A percentile compares a stretch with the other conserved stretches of the same genome.
Conservation (phyloP, 1,284 basidiomycete genomes). For the Ustilago loliicola region DNA sequence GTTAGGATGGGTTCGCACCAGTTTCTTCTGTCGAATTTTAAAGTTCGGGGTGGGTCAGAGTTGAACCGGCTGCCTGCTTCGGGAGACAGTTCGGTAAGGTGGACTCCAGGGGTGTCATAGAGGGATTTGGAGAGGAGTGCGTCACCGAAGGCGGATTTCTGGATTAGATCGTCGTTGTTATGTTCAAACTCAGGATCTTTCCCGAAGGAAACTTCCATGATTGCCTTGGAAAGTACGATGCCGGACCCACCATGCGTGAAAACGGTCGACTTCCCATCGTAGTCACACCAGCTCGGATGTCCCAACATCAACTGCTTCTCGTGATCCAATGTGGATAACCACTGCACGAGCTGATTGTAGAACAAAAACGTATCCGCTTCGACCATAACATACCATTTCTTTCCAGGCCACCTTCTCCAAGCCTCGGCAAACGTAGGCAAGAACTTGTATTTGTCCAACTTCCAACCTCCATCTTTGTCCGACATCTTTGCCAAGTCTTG, state of each 20-base stretch:
- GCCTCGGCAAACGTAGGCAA: slow-evolving; percentile 48
- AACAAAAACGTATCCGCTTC: slow-evolving; percentile 61
- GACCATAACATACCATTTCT: slow-evolving; percentile 55
- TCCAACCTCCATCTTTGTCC: slow-evolving; percentile 43
- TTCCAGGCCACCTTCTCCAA: slow-evolving; percentile 26
- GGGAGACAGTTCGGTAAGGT: slow-evolving; percentile 15
- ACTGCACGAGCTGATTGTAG: slow-evolving; percentile 36
- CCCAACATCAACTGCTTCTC: slow-evolving; percentile 33
- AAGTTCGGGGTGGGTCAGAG: slow-evolving; percentile 25
- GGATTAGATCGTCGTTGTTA: slow-evolving; percentile 28
- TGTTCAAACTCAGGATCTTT: slow-evolving; percentile 33
- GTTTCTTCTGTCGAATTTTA: slow-evolving; percentile 24
- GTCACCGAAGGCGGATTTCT: slow-evolving; percentile 43
- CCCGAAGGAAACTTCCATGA: slow-evolving; percentile 42
- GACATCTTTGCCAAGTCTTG: slow-evolving; percentile 25
- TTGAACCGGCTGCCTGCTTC: slow-evolving; percentile 38
- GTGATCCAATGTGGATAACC: slow-evolving; percentile 24
- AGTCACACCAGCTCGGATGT: slow-evolving; percentile 37
- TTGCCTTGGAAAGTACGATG: slow-evolving; percentile 28
- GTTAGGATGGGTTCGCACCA: slow-evolving; percentile 47
- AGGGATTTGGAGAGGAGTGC: slow-evolving; percentile 48
- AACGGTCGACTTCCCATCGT: slow-evolving; percentile 31
- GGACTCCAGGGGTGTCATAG: slow-evolving; percentile 25
- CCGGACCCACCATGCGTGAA: slow-evolving; percentile 51
- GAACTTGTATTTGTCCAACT: slow-evolving; percentile 59